Percentiles rank a stretch among this genome's conserved stretches.
phyloP scores from a whole-genome alignment of 176 grass and related monocot genomes.

The Carex kokanica region DNA sequence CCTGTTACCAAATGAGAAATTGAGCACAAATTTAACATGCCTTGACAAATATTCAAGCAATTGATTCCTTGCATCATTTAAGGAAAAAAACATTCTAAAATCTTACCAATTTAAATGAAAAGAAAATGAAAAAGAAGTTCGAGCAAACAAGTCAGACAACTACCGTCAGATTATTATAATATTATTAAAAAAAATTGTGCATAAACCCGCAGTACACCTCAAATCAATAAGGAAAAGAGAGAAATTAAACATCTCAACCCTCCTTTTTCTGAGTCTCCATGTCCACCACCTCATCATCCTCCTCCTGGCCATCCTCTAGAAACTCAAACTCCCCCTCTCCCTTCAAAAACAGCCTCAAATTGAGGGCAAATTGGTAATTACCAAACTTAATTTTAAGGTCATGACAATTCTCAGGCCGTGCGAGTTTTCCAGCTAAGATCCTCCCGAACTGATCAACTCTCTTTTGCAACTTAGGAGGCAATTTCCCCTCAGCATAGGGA shows the following conservation, averaged over 20 bases:
- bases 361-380: constrained; percentile 2
- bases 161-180: constrained; percentile 8
- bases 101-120: constrained; percentile 3
- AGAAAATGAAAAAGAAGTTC: neutral
- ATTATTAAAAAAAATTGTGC: constrained; percentile 4
- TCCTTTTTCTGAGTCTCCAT: neutral
- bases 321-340: neutral
- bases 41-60: neutral
- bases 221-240: constrained; percentile 1
- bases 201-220: neutral
- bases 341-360: constrained; percentile 18
- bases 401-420: constrained; percentile 6
- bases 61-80: constrained; percentile 5
- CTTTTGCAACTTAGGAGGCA: neutral
- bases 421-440: neutral
- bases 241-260: neutral
- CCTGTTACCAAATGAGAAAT: neutral
- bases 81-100: constrained; percentile 7
- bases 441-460: constrained; percentile 16
- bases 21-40: neutral
- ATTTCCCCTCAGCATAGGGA: constrained; percentile 11
- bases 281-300: neutral
- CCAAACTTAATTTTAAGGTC: neutral
- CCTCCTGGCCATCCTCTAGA: neutral
- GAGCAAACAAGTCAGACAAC: neutral